phyloP scores from a whole-genome alignment of 257 asterid species.

The Nicotiana attenuata region DNA sequence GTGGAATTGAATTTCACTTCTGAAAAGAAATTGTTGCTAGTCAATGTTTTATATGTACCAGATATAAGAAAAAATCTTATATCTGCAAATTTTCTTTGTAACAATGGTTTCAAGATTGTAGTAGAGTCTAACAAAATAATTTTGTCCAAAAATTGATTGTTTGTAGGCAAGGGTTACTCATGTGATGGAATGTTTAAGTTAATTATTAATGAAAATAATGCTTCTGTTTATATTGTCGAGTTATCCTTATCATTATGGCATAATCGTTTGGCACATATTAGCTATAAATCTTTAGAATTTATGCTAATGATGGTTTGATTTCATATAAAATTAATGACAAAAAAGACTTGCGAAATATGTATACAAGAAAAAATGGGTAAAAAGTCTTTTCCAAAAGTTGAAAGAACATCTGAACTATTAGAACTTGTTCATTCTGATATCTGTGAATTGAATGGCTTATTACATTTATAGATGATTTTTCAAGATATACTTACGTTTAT shows the following conservation, averaged over 20 bases:
- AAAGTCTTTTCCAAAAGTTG: neutral
- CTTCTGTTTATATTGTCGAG: neutral
- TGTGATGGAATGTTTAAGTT: neutral
- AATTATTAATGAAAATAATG: neutral
- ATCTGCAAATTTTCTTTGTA: neutral
- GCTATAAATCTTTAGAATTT: neutral
- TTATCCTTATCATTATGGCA: neutral
- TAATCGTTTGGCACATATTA: neutral
- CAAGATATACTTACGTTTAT: neutral
- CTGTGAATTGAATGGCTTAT: neutral
- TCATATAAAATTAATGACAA: too few species aligned
- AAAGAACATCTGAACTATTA: neutral
- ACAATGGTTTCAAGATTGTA: neutral
- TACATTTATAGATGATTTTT: neutral
- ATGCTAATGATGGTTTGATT: neutral
- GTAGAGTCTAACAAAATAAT: neutral
- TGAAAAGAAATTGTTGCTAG: neutral
- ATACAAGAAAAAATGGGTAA: neutral
- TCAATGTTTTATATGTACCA: neutral
- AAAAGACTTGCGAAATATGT: constrained; percentile 5
- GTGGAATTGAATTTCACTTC: neutral
- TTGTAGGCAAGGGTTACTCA: neutral
- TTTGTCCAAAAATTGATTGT: neutral
- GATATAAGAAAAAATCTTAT: neutral
- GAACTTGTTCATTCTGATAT: neutral